Percentiles rank a stretch among this genome's conserved stretches.
These are phyloP conservation scores for Aspergillus sparsus DNA, from an alignment of 495 filamentous ascomycete species.

Conservation along the genomic window DNA sequence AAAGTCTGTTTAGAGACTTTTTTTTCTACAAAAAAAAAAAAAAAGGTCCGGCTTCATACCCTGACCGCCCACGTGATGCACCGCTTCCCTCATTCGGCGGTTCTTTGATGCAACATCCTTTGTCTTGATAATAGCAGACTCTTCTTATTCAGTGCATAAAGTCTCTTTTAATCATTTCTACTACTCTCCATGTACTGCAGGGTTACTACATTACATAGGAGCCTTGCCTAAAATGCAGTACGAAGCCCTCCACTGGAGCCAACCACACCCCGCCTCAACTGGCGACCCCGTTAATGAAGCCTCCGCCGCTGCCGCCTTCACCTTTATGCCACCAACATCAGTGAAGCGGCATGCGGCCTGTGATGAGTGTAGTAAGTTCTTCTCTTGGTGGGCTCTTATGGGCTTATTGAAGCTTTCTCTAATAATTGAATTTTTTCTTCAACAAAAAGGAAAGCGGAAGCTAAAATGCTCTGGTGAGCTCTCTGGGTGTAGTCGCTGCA, in stretches of 20 bases:
- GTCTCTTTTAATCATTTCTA: not conserved
- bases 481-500: constrained; percentile 45
- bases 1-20: constrained; percentile 31
- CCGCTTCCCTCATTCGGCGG: constrained; percentile 31
- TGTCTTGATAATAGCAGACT: not conserved
- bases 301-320: constrained; percentile 3
- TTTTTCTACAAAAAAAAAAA: constrained; percentile 24
- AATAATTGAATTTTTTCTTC: not conserved
- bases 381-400: not conserved
- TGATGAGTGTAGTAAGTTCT: constrained; percentile 45
- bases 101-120: not conserved
- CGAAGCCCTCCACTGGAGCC: constrained; percentile 16
- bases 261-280: constrained; percentile 7
- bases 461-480: constrained; percentile 51
- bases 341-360: constrained; percentile 46
- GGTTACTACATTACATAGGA: not conserved
- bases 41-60: constrained; percentile 3
- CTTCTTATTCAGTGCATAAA: not conserved
- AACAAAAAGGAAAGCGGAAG: constrained; percentile 43
- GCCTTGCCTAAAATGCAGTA: constrained; percentile 18
- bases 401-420: not conserved
- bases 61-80: constrained; percentile 51
- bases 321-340: constrained; percentile 9
- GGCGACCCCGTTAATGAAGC: constrained; percentile 13
- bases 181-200: not conserved